Evolutionary conservation across 345 rosid species (phyloP).

Genomic region (Bruguiera sexangula): DNA sequence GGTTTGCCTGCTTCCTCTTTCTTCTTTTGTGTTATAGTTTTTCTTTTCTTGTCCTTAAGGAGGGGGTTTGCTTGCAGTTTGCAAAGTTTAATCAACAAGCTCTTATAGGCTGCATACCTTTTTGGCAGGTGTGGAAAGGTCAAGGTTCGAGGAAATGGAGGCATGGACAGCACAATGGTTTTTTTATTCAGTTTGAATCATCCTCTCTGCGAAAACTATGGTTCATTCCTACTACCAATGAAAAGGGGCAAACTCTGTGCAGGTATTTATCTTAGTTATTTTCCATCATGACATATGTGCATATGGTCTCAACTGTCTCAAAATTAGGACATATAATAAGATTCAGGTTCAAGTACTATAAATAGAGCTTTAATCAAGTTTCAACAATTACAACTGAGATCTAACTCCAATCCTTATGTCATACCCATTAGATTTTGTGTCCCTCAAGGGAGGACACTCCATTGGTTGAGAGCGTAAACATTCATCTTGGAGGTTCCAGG

Average conservation of each 20-base stretch:
- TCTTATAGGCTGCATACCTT: constrained; percentile 7
- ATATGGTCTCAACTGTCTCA: neutral
- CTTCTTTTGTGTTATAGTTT: too few species aligned
- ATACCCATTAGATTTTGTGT: too few species aligned
- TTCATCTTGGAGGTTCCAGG: too few species aligned
- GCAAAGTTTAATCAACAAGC: neutral
- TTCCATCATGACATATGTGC: constrained; percentile 1
- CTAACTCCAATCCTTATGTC: too few species aligned
- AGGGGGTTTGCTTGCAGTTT: neutral
- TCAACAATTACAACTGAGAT: too few species aligned
- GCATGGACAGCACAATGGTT: constrained; percentile 84
- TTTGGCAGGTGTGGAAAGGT: constrained; percentile 87
- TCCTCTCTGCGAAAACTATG: constrained; percentile 66
- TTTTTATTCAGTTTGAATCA: constrained; percentile 89
- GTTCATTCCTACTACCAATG: constrained; percentile 79
- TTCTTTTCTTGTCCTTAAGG: too few species aligned
- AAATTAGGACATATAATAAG: neutral
- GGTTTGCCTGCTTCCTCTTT: too few species aligned
- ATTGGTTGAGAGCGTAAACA: too few species aligned
- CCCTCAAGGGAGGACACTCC: too few species aligned
- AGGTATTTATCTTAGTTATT: constrained; percentile 37
- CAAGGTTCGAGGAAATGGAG: constrained; percentile 98
- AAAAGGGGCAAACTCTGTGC: constrained; percentile 82
- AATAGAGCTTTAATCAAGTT: too few species aligned
- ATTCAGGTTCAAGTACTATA: neutral